Base-by-base conservation (phyloP, 176 grass and related monocot species). In the Calamus simplicifolius region DNA sequence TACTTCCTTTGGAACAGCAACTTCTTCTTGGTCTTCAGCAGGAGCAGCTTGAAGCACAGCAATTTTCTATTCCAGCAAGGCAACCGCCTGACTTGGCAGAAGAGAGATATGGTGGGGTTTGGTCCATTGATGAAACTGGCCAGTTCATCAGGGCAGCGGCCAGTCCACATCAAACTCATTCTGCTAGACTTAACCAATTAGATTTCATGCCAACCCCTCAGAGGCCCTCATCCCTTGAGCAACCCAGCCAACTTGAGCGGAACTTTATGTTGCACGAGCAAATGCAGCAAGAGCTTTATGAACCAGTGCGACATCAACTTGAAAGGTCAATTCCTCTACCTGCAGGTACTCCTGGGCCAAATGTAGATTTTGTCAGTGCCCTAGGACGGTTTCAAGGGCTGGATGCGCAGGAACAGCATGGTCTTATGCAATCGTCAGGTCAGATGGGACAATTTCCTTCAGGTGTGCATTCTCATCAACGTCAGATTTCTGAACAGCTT, bases 1-100 rank as follows among this genome's bases (percentile, higher is more conserved):
- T 79, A 52, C 73, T 91, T 85, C 88, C 87, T 61, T 62, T 83
- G 18, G 88, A 98, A 31, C 94, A 98, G 71, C 94, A 98, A 66
- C 70, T 88, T 79, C 77, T 92, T 57, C 57, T 98, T 72, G 87
- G 81, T 21, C 73, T 92, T 71, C 93, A 92, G 29, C 93, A 88
- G 5, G 94, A 98, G 64, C 94, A 90, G 73, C 71, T 93, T 58
- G 84, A 98, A 63, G 75, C 88, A 60, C 88, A 79, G 28, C 84
- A 98, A 54, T 68, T 93, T 19, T 79, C 88, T 27, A 79, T 82
- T 58, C 38, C 35, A 43, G 8, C 85, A 15, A 69, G 82, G 8
- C 83, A 87, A 19, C 85, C 74, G 62, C 64, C 83, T 49, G 69
- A 77, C 31, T 51, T 82, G 66, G 90, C 87, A 76, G 83, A 95